A percentile compares a stretch with the other conserved stretches of the same genome.
These are phyloP conservation scores for Gillenia trifoliata DNA, from an alignment of 306 rosid species.

Conservation along the genomic window DNA sequence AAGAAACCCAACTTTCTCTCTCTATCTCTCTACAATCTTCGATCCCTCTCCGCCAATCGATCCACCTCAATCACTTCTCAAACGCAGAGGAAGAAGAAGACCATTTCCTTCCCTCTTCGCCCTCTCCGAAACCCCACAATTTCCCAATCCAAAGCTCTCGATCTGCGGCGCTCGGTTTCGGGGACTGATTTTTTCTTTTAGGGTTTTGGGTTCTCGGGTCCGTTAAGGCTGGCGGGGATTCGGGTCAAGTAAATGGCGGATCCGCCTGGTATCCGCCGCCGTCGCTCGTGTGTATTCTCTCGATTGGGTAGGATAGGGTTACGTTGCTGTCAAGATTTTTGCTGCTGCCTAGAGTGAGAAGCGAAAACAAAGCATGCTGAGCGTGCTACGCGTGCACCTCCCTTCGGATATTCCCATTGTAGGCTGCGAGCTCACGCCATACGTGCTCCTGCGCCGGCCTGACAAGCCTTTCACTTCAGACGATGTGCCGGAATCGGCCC, in stretches of 20 bases:
- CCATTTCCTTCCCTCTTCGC: neutral
- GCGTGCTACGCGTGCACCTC: constrained; percentile 89
- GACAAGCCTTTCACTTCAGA: constrained; percentile 51
- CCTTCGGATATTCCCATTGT: constrained; percentile 98
- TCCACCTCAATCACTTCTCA: constrained; percentile 26
- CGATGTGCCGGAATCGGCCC: constrained; percentile 73
- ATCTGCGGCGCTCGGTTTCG: constrained; percentile 31
- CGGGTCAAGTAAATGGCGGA: constrained; percentile 75
- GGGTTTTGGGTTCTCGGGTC: constrained; percentile 29
- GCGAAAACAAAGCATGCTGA: constrained; percentile 68
- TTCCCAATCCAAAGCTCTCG: constrained; percentile 9
- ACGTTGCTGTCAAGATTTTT: constrained; percentile 29
- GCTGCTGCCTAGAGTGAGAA: constrained; percentile 32
- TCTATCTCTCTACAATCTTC: constrained; percentile 20
- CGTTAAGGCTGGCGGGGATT: constrained; percentile 70
- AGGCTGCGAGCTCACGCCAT: constrained; percentile 95
- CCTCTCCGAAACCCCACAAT: neutral
- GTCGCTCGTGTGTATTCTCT: constrained; percentile 11
- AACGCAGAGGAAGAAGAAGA: neutral
- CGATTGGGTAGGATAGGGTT: constrained; percentile 40
- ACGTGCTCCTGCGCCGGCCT: constrained; percentile 77
- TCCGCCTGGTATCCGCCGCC: constrained; percentile 70
- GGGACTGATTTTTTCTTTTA: neutral
- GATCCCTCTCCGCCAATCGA: constrained; percentile 28
- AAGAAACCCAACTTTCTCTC: constrained; percentile 9